Conservation (phyloP, 495 filamentous ascomycete genomes). For the Hyaloscypha variabilis region DNA sequence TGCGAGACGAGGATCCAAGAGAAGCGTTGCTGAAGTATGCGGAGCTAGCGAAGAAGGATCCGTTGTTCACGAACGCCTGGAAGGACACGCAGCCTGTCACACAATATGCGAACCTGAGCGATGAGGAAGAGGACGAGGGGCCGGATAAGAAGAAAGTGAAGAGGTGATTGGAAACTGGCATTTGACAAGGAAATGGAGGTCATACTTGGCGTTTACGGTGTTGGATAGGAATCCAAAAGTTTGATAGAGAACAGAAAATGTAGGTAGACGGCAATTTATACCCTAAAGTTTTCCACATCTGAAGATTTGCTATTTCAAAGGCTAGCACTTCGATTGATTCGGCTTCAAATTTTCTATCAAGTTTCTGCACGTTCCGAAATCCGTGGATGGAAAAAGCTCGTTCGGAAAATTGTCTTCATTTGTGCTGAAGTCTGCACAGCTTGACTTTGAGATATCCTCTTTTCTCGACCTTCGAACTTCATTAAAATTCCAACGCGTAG, state of each 20-base stretch:
- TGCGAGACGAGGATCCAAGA: slow-evolving; percentile 95
- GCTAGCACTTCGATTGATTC: no score
- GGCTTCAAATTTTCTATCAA: no score
- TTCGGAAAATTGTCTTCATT: no score
- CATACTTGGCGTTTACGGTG: not conserved
- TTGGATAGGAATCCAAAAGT: not conserved
- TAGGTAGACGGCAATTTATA: not conserved
- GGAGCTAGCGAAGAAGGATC: slow-evolving; percentile 89
- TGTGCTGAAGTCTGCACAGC: no score
- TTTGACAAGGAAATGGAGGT: not conserved
- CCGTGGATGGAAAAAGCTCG: no score
- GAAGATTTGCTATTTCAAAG: not conserved
- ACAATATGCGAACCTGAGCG: slow-evolving; percentile 90
- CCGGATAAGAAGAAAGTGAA: slow-evolving; percentile 70
- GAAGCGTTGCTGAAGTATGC: slow-evolving; percentile 96
- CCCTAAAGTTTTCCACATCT: not conserved
- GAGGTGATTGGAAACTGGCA: slow-evolving; percentile 3
- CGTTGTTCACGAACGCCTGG: slow-evolving; percentile 92
- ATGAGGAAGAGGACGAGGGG: slow-evolving; percentile 76
- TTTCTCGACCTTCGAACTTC: no score
- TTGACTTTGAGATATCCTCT: no score
- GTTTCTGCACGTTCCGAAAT: no score
- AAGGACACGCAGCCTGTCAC: slow-evolving; percentile 89
- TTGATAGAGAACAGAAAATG: not conserved
- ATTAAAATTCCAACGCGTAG: no score